phyloP scores from a whole-genome alignment of 148 eudicot species.

The Mesembryanthemum crystallinum region DNA sequence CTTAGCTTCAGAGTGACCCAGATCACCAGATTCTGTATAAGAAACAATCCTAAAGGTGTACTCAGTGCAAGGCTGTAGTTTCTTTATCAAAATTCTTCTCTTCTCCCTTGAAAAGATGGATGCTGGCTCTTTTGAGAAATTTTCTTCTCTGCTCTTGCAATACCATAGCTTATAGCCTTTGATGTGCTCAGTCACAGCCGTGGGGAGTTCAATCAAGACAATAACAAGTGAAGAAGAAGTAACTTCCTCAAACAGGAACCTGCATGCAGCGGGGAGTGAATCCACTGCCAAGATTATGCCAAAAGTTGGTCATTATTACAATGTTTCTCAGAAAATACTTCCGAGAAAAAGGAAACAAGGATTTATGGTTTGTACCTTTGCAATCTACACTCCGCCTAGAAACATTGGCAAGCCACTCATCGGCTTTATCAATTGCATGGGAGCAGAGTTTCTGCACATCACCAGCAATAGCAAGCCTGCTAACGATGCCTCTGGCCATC shows the following conservation, averaged over 20 bases:
- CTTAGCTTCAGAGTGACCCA: slow-evolving; percentile 88
- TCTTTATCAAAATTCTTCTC: slow-evolving; percentile 54
- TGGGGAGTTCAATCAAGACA: slow-evolving; percentile 60
- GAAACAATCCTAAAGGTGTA: slow-evolving; percentile 78
- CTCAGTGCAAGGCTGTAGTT: slow-evolving; percentile 79
- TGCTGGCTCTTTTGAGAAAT: slow-evolving; percentile 57
- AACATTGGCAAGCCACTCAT: slow-evolving; percentile 53
- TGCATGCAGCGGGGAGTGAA: slow-evolving; percentile 90
- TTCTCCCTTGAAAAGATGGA: slow-evolving; percentile 52
- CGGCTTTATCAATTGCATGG: slow-evolving; percentile 70
- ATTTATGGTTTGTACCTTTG: slow-evolving; percentile 41
- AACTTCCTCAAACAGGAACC: slow-evolving; percentile 78
- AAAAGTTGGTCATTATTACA: slow-evolving; percentile 5
- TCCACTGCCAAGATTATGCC: slow-evolving; percentile 56
- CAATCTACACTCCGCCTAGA: slow-evolving; percentile 32
- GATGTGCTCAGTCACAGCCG: slow-evolving; percentile 37
- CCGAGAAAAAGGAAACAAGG: slow-evolving; percentile 9
- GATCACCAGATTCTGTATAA: slow-evolving; percentile 63
- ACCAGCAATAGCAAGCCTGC: slow-evolving; percentile 69
- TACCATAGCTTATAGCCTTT: slow-evolving; percentile 93
- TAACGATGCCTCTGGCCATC: slow-evolving; percentile 74
- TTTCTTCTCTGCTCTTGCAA: slow-evolving; percentile 50
- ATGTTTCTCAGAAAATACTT: neutral
- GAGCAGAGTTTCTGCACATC: slow-evolving; percentile 83
- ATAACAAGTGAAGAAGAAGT: slow-evolving; percentile 64